Conservation (phyloP, 1,284 basidiomycete species). For the Pseudomicrostroma phylloplanum region DNA sequence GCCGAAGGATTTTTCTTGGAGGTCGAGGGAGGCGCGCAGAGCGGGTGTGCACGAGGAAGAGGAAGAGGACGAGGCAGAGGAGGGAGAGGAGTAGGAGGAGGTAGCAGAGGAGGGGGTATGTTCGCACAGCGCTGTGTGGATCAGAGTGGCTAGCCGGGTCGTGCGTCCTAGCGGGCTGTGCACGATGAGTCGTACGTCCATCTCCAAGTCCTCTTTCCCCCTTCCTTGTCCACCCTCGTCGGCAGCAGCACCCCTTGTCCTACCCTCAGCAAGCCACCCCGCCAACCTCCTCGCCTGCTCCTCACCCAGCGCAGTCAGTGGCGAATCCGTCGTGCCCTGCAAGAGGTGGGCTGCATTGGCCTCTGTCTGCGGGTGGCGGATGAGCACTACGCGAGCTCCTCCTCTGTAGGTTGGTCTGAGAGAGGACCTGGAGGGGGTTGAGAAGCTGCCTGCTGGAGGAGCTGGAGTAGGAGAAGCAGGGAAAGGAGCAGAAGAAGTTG, state of each 20-base stretch:
- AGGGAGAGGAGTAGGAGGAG: not conserved
- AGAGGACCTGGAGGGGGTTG: no score
- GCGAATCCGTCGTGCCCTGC: slow-evolving; percentile 43
- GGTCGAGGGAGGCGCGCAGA: slow-evolving; percentile 13
- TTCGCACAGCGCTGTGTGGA: not conserved
- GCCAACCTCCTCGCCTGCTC: slow-evolving; percentile 34
- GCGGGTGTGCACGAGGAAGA: not conserved
- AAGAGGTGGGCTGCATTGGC: slow-evolving; percentile 43
- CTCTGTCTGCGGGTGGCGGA: slow-evolving; percentile 42
- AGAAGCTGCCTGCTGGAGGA: no score
- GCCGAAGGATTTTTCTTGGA: slow-evolving; percentile 33
- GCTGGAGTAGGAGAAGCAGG: no score
- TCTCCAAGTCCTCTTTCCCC: no score
- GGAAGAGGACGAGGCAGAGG: no score
- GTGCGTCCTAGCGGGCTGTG: not conserved
- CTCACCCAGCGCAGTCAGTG: slow-evolving; percentile 29
- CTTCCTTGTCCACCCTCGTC: no score
- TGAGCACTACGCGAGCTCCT: slow-evolving; percentile 23
- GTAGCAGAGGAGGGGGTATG: slow-evolving; percentile 12
- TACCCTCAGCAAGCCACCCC: slow-evolving; percentile 10
- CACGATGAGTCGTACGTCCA: not conserved
- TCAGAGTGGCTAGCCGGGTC: not conserved
- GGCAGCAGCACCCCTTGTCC: no score
- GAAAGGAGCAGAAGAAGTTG: no score
- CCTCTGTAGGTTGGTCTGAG: no score